Evolutionary conservation across 2,329 filamentous ascomycete genomes (phyloP).

Genomic region (Ophiocordyceps polyrhachis-furcata): DNA sequence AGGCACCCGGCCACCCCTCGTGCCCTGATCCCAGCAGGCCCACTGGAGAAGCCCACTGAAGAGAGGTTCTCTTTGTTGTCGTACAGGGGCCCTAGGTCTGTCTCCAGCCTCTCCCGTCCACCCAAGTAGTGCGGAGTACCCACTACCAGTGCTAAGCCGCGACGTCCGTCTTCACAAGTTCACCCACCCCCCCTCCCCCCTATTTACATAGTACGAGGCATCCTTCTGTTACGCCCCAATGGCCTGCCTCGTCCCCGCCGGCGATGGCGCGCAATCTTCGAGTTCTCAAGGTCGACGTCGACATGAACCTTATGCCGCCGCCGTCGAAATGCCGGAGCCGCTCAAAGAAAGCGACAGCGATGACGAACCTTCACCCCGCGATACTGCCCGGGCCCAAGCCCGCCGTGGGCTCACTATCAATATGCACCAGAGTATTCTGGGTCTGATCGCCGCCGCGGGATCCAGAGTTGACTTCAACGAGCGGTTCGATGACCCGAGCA

Average conservation of each 20-base stretch:
- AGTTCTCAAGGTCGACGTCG: conserved; percentile 27
- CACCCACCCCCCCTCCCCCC: neutral
- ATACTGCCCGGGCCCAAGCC: conserved; percentile 21
- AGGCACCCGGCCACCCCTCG: neutral
- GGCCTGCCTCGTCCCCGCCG: neutral
- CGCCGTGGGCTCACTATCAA: conserved; percentile 39
- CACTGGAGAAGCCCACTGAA: neutral
- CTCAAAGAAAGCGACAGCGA: conserved; percentile 30
- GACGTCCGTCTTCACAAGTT: neutral
- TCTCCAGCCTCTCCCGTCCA: neutral
- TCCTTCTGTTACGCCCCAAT: neutral
- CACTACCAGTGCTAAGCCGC: neutral
- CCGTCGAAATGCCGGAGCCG: conserved; percentile 31
- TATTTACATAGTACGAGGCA: neutral
- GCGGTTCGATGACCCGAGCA: conserved; percentile 60
- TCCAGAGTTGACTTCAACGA: conserved; percentile 67
- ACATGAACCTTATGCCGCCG: conserved; percentile 18
- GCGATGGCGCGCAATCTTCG: neutral
- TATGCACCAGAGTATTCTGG: conserved; percentile 90
- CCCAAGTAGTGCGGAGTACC: neutral
- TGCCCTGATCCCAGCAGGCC: neutral
- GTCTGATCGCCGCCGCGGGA: conserved; percentile 75
- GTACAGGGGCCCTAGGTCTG: neutral
- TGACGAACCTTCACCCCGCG: conserved; percentile 21
- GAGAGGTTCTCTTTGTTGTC: neutral